These are phyloP conservation scores for Cyberlindnera suaveolens DNA, from an alignment of 805 yeast species.

Conservation along the genomic window DNA sequence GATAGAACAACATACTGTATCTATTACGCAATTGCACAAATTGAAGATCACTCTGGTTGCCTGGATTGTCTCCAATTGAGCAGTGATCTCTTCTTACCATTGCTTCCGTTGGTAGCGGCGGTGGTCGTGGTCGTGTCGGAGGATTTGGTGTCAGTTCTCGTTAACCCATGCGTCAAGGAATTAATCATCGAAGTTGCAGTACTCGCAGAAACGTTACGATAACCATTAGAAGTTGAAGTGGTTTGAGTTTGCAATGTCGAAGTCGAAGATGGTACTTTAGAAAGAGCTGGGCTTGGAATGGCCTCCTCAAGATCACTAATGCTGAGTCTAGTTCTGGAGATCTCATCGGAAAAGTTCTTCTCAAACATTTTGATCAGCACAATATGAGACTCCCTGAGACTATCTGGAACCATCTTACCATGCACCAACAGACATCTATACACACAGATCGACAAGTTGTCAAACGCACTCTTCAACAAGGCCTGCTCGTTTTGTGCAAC, in stretches of 20 bases:
- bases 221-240: neutral
- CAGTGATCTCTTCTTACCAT: constrained; percentile 24
- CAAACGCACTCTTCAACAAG: constrained; percentile 40
- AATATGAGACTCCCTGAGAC: constrained; percentile 59
- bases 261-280: constrained; percentile 15
- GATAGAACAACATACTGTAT: too few species aligned
- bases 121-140: constrained; percentile 22
- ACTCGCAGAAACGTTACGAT: neutral
- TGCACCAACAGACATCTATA: constrained; percentile 64
- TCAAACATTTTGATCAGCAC: constrained; percentile 54
- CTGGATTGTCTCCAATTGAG: constrained; percentile 30
- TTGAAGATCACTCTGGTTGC: constrained; percentile 3
- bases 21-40: too few species aligned
- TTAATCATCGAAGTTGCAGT: constrained; percentile 4
- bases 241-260: constrained; percentile 1
- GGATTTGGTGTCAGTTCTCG: constrained; percentile 23
- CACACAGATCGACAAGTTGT: constrained; percentile 61
- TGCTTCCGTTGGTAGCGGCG: constrained; percentile 8
- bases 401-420: constrained; percentile 51
- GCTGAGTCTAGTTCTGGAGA: constrained; percentile 31
- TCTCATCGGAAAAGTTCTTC: constrained; percentile 64
- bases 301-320: constrained; percentile 22
- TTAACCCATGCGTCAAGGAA: constrained; percentile 5
- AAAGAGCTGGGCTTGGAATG: constrained; percentile 13
- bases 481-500: constrained; percentile 24